Percentiles rank a stretch among this genome's conserved stretches.
phyloP scores from a whole-genome alignment of 331 rosid genomes.

The Erythrophleum ivorense region DNA sequence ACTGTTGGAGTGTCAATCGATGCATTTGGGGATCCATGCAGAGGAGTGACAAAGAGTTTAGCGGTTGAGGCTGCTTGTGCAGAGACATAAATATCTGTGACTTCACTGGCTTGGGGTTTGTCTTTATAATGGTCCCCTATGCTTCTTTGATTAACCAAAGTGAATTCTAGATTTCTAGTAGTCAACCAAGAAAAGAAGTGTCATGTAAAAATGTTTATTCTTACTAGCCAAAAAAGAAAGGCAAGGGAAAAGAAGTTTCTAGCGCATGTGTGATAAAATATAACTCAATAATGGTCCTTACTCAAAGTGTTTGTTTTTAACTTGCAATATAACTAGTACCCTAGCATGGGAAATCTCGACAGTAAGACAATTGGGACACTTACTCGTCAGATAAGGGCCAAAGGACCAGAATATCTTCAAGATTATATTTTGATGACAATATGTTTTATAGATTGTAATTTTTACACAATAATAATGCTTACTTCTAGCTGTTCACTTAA shows the following conservation, averaged over 20 bases:
- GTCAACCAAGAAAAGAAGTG: neutral
- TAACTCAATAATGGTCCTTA: too few relatives aligned
- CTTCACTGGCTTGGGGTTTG: neutral
- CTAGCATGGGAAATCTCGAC: too few relatives aligned
- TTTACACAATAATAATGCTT: too few relatives aligned
- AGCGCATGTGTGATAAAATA: slow-evolving; percentile 36
- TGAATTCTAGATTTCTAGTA: slow-evolving; percentile 14
- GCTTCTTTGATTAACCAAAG: slow-evolving; percentile 18
- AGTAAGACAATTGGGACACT: too few relatives aligned
- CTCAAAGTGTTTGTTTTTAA: too few relatives aligned
- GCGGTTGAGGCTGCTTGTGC: slow-evolving; percentile 91
- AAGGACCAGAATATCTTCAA: too few relatives aligned
- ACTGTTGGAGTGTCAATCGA: slow-evolving; percentile 60
- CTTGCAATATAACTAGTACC: too few relatives aligned
- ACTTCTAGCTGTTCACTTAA: too few relatives aligned
- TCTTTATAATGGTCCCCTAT: neutral
- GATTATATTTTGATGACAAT: too few relatives aligned
- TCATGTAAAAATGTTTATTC: slow-evolving; percentile 25
- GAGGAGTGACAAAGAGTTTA: slow-evolving; percentile 76
- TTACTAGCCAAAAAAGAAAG: slow-evolving; percentile 25
- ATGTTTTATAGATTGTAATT: too few relatives aligned
- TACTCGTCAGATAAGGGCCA: too few relatives aligned
- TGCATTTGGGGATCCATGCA: slow-evolving; percentile 79
- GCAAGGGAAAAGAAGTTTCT: slow-evolving; percentile 24
- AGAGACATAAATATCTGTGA: slow-evolving; percentile 40